These are phyloP conservation scores for Zymoseptoria tritici DNA, from an alignment of 2,329 filamentous ascomycete genomes.

Conservation along the genomic window DNA sequence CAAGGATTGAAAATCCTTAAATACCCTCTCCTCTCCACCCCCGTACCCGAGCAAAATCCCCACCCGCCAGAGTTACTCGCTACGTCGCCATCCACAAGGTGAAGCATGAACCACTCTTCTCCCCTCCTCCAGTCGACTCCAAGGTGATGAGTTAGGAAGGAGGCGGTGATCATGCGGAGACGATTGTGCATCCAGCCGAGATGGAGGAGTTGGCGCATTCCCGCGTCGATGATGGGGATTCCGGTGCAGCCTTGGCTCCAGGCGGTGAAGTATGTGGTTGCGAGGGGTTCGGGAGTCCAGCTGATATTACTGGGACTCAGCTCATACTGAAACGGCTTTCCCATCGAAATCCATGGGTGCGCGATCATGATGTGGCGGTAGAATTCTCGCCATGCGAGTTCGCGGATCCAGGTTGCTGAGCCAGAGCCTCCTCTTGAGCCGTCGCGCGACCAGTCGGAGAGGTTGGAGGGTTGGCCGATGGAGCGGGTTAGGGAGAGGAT, in stretches of 20 bases:
- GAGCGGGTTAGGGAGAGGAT: constrained; percentile 57
- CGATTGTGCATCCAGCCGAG: constrained; percentile 79
- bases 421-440: constrained; percentile 51
- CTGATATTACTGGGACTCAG: constrained; percentile 61
- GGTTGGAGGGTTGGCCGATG: constrained; percentile 53
- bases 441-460: constrained; percentile 40
- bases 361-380: constrained; percentile 78
- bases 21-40: constrained; percentile 81
- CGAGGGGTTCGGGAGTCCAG: constrained; percentile 51
- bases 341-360: constrained; percentile 79
- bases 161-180: constrained; percentile 75
- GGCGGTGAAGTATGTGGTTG: constrained; percentile 55
- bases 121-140: constrained; percentile 78
- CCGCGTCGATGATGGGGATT: constrained; percentile 77
- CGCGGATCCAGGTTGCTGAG: constrained; percentile 67
- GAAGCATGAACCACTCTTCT: constrained; percentile 75
- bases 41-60: constrained; percentile 59
- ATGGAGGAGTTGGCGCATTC: constrained; percentile 67
- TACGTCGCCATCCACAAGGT: constrained; percentile 72
- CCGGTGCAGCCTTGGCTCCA: constrained; percentile 73
- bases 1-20: constrained; percentile 86
- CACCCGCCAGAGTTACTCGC: constrained; percentile 68
- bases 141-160: constrained; percentile 72
- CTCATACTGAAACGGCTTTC: constrained; percentile 73
- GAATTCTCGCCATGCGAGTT: constrained; percentile 81